phyloP scores from a whole-genome alignment of 1,284 basidiomycete genomes.

The Rhodotorula sp. region DNA sequence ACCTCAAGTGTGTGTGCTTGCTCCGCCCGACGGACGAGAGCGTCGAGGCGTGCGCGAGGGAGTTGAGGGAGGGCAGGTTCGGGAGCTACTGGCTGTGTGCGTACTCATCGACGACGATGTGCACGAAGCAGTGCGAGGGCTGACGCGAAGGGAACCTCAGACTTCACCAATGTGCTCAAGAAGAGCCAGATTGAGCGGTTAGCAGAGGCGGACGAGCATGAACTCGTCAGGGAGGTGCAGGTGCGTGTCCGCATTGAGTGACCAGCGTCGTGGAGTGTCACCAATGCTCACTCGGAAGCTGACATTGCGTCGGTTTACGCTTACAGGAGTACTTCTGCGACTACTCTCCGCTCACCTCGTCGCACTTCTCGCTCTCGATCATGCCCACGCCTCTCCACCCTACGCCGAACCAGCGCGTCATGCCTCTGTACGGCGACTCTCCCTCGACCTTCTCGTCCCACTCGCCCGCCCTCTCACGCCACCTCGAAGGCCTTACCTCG shows the following conservation, averaged over 20 bases:
- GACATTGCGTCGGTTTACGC: constrained; percentile 7
- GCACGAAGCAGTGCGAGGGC: background rate
- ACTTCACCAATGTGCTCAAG: constrained; percentile 90
- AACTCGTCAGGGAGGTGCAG: constrained; percentile 95
- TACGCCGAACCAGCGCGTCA: constrained; percentile 44
- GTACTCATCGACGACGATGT: constrained; percentile 56
- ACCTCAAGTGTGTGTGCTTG: constrained; percentile 96
- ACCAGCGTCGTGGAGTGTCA: too few species aligned
- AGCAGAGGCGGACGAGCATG: constrained; percentile 92
- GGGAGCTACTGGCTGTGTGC: constrained; percentile 96
- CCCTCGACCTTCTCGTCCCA: constrained; percentile 54
- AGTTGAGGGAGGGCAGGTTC: constrained; percentile 87
- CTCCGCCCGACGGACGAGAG: constrained; percentile 78
- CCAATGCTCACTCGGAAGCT: background rate
- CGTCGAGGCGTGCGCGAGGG: constrained; percentile 75
- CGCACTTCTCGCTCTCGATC: constrained; percentile 76
- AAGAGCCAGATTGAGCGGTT: constrained; percentile 90
- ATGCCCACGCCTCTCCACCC: constrained; percentile 56
- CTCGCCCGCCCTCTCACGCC: constrained; percentile 70
- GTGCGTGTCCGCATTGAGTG: constrained; percentile 55
- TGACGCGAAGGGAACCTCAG: constrained; percentile 54
- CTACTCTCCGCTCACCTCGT: constrained; percentile 82
- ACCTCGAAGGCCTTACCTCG: constrained; percentile 80
- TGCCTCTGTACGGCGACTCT: constrained; percentile 43
- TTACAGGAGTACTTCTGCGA: constrained; percentile 90